Percentiles rank a stretch among this genome's conserved stretches.
These are phyloP conservation scores for Serendipita vermifera DNA, from an alignment of 768 basidiomycete species.

Conservation along the genomic window DNA sequence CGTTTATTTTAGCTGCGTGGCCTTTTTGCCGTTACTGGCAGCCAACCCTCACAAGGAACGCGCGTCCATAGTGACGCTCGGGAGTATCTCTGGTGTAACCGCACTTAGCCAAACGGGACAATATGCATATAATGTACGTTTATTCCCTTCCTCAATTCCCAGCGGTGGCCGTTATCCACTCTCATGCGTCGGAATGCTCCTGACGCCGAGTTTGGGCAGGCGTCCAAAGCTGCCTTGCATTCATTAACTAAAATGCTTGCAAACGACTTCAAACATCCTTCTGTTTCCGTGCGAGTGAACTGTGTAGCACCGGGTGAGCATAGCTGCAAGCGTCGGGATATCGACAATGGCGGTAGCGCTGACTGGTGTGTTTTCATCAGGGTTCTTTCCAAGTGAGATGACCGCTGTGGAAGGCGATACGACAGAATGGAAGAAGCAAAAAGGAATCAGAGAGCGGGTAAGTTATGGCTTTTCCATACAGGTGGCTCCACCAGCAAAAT, in stretches of 20 bases:
- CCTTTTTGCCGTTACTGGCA: conserved; percentile 2
- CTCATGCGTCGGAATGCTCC: too few relatives aligned
- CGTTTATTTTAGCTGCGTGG: conserved; percentile 4
- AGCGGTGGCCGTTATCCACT: too few relatives aligned
- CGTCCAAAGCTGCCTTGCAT: background rate
- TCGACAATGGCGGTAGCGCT: background rate
- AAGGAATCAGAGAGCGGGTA: conserved; percentile 1
- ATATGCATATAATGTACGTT: conserved; percentile 7
- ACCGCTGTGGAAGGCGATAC: background rate
- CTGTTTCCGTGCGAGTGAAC: background rate
- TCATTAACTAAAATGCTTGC: conserved; percentile 7
- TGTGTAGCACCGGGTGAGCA: background rate
- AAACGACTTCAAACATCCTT: background rate
- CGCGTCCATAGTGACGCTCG: background rate
- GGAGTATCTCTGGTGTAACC: conserved; percentile 3
- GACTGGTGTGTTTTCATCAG: background rate
- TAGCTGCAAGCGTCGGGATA: background rate
- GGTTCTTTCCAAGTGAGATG: conserved; percentile 6
- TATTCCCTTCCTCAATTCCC: too few relatives aligned
- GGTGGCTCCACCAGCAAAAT: too few relatives aligned
- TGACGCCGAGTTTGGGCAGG: background rate
- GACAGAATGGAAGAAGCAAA: background rate
- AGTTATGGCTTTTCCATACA: background rate
- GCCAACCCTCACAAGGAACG: conserved; percentile 3
- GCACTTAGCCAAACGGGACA: background rate